These are phyloP conservation scores for Leucoagaricus sp. DNA, from an alignment of 1,284 basidiomycete genomes.

Conservation along the genomic window DNA sequence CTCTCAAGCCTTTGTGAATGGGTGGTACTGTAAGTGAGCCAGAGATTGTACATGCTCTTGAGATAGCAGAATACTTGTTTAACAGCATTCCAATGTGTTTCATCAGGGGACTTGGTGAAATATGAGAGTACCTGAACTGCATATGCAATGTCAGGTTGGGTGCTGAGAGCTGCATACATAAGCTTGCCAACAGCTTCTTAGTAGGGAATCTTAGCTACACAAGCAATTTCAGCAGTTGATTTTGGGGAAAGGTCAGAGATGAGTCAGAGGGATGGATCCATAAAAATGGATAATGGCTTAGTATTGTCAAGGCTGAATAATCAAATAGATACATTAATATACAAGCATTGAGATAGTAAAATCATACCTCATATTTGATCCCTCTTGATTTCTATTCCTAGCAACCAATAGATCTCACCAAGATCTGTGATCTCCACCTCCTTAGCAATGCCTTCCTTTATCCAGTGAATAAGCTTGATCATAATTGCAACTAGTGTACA, in stretches of 20 bases:
- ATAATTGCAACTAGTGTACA: constrained; percentile 1
- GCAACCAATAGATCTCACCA: constrained; percentile 3
- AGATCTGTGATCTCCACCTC: constrained; percentile 9
- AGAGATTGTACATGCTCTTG: constrained; percentile 25
- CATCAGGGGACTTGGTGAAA: constrained; percentile 26
- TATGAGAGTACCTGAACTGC: constrained; percentile 26
- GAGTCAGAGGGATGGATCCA: constrained; percentile 27
- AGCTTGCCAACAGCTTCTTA: constrained; percentile 27
- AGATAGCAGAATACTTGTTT: constrained; percentile 33
- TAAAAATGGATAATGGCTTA: constrained; percentile 27
- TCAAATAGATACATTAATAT: constrained; percentile 21
- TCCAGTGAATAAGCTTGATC: not conserved
- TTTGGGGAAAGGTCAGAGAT: constrained; percentile 12
- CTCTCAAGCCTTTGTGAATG: too few relatives aligned
- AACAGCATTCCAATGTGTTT: constrained; percentile 29
- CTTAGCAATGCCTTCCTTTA: not conserved
- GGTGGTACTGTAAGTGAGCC: too few relatives aligned
- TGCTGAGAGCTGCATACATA: constrained; percentile 31
- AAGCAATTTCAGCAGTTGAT: not conserved
- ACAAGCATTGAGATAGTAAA: constrained; percentile 20
- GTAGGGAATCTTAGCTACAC: constrained; percentile 18
- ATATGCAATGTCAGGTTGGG: constrained; percentile 34
- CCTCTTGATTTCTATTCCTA: constrained; percentile 6
- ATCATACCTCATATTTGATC: not conserved
- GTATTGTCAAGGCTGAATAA: constrained; percentile 22